Conservation (phyloP, 768 basidiomycete species). For the Cystobasidium tubakii region DNA sequence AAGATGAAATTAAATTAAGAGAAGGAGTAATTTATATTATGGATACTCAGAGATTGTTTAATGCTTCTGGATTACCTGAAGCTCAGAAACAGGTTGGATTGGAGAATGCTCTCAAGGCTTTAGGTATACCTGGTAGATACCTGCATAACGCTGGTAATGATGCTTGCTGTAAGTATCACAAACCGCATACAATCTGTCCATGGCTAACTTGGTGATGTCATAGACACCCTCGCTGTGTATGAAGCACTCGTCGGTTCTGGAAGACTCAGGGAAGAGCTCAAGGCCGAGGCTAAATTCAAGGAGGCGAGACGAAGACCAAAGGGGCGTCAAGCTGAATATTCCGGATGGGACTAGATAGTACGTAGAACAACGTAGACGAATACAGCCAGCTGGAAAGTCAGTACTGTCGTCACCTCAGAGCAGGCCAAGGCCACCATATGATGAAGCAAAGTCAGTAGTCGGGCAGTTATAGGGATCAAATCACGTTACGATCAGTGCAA, state of each 20-base stretch:
- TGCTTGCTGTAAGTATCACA: conserved; percentile 24
- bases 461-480: too few relatives aligned
- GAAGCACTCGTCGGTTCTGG: conserved; percentile 14
- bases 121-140: conserved; percentile 15
- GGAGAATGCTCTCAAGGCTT: conserved; percentile 14
- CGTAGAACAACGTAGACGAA: too few relatives aligned
- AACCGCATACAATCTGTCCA: too few relatives aligned
- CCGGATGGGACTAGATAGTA: neutral
- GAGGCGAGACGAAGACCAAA: neutral
- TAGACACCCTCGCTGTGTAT: conserved; percentile 31
- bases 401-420: too few relatives aligned
- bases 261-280: neutral
- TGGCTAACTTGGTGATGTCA: too few relatives aligned
- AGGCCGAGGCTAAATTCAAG: neutral
- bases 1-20: neutral
- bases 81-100: conserved; percentile 21
- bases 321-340: neutral
- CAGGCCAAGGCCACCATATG: too few relatives aligned
- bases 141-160: conserved; percentile 35
- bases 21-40: conserved; percentile 13
- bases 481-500: too few relatives aligned
- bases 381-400: too few relatives aligned
- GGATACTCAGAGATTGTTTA: conserved; percentile 29
- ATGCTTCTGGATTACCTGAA: neutral
- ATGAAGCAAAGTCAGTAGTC: too few relatives aligned